Evolutionary conservation across 352 stramenopile species (phyloP), one percentile per base, ranked within the genome.

Genomic region (Globisporangium echinulatum): DNA sequence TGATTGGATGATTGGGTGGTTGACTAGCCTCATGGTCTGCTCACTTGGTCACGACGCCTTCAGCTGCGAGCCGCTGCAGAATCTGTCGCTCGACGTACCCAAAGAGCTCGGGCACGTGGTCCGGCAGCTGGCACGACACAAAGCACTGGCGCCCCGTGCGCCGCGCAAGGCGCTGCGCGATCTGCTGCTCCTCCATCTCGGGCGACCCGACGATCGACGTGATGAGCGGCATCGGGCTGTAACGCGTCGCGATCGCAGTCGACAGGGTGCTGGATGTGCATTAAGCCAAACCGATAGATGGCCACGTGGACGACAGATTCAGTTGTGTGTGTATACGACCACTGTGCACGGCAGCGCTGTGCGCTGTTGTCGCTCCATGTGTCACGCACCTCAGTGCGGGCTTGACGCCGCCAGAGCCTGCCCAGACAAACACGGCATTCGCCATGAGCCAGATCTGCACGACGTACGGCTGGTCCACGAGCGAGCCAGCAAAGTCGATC

Each of bases 151-250:
- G 72, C 1, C 71, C 74, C 7, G 84, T 88, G 40, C 79, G 75
- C 19, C 73, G 66, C 49, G 82, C 79, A 14, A 94, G 69, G 42
- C 82, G 69, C 61, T 94, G 84, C 11, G 80, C 84, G 59, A 94
- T 89, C 65, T 94, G 84, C 61, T 90, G 79, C 59, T 92, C 84
- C 53, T 87, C 75, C 70, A 88, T 84, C 66, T 90, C 80, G 0
- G 77, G 73, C 2, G 70, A 62, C 6, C 82, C 84, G 48, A 90
- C 71, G 44, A 93, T 66, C n/a, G 81, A 77, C 56, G 78, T 90
- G 55, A 88, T 79, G 37, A 91, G 67, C 17, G 84, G 84, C 77
- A 93, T 90, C 36, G 81, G 78, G 56, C 80, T 88, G 68, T 90
- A 93, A 17, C 72, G 72, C 25, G 84, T 93, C 51, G 74, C 72